Evolutionary conservation across 2,329 filamentous ascomycete genomes (phyloP).

Genomic region (Fusarium sp.): DNA sequence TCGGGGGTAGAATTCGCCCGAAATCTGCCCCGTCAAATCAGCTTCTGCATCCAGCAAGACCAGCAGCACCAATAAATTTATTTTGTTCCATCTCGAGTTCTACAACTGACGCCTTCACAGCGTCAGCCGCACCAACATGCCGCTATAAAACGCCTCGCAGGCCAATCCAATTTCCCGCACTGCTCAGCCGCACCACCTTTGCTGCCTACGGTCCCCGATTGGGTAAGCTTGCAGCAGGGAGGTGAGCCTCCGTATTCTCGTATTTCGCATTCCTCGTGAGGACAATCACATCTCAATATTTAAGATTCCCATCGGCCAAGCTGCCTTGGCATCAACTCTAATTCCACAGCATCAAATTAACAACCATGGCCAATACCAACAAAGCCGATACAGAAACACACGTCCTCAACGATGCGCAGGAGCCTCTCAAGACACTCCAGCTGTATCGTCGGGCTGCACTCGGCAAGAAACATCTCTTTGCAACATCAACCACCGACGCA

Average conservation of each 20-base stretch:
- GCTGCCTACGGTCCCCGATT: not conserved
- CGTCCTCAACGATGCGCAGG: not conserved
- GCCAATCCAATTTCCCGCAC: not conserved
- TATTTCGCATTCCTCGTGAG: not conserved
- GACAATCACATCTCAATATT: not conserved
- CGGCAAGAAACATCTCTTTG: conserved; percentile 30
- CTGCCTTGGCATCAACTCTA: not conserved
- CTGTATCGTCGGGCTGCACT: conserved; percentile 15
- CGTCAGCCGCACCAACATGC: not conserved
- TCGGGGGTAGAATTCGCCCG: not conserved
- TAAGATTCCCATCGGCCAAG: not conserved
- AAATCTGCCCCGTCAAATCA: not conserved
- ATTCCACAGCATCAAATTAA: not conserved
- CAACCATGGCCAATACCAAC: not conserved
- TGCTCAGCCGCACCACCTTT: not conserved
- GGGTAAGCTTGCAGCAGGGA: not conserved
- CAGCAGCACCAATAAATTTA: not conserved
- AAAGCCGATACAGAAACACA: not conserved
- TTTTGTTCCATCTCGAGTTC: not conserved
- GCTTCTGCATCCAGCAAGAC: not conserved
- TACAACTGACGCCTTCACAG: not conserved
- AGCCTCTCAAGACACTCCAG: conserved; percentile 10
- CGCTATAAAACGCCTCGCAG: not conserved
- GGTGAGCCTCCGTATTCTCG: not conserved
- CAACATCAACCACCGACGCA: not conserved